phyloP scores from a whole-genome alignment of 1,139 yeast species.

The Blastobotrys ciferrii region DNA sequence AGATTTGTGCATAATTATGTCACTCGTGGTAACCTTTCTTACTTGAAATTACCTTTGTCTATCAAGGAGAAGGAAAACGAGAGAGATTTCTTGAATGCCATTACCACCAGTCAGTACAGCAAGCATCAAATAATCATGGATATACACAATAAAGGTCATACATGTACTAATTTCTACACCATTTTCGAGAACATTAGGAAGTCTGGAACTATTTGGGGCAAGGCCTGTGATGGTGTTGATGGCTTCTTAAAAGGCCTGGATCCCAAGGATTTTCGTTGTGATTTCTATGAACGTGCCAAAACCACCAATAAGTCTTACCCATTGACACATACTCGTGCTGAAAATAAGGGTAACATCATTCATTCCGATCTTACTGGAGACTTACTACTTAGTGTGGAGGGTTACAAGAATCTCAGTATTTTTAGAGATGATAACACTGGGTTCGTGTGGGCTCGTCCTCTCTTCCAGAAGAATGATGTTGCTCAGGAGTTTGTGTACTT shows the following conservation, averaged over 20 bases:
- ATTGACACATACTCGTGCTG: not conserved
- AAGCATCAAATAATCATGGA: not conserved
- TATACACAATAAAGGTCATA: constrained; percentile 4
- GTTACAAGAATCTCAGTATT: not conserved
- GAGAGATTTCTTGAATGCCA: not conserved
- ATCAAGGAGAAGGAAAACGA: not conserved
- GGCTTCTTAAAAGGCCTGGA: not conserved
- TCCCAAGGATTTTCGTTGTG: not conserved
- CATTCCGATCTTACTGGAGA: constrained; percentile 1
- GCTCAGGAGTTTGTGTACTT: not conserved
- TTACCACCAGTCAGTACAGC: not conserved
- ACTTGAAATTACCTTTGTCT: not conserved
- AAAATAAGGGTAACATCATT: not conserved
- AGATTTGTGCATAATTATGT: not conserved
- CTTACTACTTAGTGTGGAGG: not conserved
- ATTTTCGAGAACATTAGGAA: not conserved
- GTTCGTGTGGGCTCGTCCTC: constrained; percentile 2
- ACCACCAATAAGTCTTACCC: not conserved
- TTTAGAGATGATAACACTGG: not conserved
- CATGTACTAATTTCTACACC: not conserved
- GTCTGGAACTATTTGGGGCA: not conserved
- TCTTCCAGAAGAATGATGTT: not conserved
- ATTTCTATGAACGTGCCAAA: not conserved
- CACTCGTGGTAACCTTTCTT: not conserved
- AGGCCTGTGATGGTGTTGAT: not conserved